Evolutionary conservation across 352 stramenopile species (phyloP), one percentile per base, ranked within the genome.

Genomic region (Plasmopara muralis): DNA sequence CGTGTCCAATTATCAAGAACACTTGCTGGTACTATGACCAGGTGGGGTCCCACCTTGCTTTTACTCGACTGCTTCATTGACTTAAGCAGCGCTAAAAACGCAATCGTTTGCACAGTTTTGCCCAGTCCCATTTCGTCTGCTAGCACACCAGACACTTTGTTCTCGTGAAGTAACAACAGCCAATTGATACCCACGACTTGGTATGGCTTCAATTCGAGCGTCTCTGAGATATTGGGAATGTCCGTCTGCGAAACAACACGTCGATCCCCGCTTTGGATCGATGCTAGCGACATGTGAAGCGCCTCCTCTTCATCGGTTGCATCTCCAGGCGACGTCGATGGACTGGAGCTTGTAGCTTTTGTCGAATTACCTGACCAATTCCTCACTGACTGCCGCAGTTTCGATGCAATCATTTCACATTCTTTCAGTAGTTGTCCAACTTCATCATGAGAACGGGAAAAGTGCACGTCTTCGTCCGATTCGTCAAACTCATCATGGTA

Each of bases 21-120:
- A 56, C 86, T 97, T 16, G 87, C 85, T 5, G 93, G 93, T 0
- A 97, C 90, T n/a, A 98, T 80, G 9, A 98, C 72, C 8, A 98
- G 54, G 55, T 98, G 89, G 14, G 93, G 89, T 4, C 82, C 78
- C 38, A 48, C 56, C 28, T 48, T 63, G 40, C 15, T 69, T 50
- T 53, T 57, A 29, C 46, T 51, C 5, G 40, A 47, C 10, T 62
- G 55, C 16, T 66, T 75, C 5, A 85, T 37, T 1, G 69, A 60
- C 25, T 86, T 69, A 0, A 94, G 65, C 13, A 89, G 48, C 40
- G 82, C 46, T 38, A 95, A 53, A 47, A 93, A 95, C 2, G 80
- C 31, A 54, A 93, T 86, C n/a, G 80, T 87, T 53, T 95, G 84
- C 2, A 92, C 82, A 2, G 84, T 95, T 69, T 99, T 99, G 12